Evolutionary conservation across 1,284 basidiomycete genomes (phyloP).

Genomic region (Ganoderma sinense): DNA sequence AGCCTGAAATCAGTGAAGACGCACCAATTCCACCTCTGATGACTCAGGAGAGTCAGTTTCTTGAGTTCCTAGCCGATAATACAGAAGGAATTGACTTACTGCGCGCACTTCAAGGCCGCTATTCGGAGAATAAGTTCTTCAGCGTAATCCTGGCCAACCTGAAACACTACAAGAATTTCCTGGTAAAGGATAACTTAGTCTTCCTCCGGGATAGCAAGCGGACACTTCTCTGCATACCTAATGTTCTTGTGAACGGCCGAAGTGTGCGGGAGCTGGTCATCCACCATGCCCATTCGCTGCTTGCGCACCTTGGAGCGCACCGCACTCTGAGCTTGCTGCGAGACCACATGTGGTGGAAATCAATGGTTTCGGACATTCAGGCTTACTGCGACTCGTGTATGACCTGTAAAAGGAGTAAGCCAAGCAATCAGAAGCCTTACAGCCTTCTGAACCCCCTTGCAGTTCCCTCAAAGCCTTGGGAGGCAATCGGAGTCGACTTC

Average conservation of each 20-base stretch:
- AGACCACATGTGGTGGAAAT: constrained; percentile 40
- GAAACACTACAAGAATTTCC: constrained; percentile 26
- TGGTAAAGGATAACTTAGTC: constrained; percentile 25
- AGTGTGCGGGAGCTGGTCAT: constrained; percentile 36
- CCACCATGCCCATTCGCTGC: constrained; percentile 36
- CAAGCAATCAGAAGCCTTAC: too few species aligned
- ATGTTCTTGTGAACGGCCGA: constrained; percentile 26
- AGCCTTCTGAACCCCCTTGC: constrained; percentile 33
- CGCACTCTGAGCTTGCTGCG: constrained; percentile 35
- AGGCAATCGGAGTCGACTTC: constrained; percentile 44
- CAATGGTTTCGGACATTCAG: constrained; percentile 31
- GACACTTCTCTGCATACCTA: constrained; percentile 34
- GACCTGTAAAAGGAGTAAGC: constrained; percentile 30
- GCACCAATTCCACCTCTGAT: background rate
- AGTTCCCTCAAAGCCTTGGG: constrained; percentile 31
- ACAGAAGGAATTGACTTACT: background rate
- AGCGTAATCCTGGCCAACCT: background rate
- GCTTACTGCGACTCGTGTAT: constrained; percentile 35
- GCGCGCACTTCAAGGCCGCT: constrained; percentile 1
- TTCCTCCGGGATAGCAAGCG: constrained; percentile 13
- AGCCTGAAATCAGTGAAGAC: too few species aligned
- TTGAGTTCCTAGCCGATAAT: constrained; percentile 3
- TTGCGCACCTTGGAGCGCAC: constrained; percentile 36
- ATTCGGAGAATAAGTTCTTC: constrained; percentile 24
- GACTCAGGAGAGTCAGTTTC: constrained; percentile 3